Base-by-base conservation (phyloP, 441 rosid species). In the Pelargonium myrrhifolium region DNA sequence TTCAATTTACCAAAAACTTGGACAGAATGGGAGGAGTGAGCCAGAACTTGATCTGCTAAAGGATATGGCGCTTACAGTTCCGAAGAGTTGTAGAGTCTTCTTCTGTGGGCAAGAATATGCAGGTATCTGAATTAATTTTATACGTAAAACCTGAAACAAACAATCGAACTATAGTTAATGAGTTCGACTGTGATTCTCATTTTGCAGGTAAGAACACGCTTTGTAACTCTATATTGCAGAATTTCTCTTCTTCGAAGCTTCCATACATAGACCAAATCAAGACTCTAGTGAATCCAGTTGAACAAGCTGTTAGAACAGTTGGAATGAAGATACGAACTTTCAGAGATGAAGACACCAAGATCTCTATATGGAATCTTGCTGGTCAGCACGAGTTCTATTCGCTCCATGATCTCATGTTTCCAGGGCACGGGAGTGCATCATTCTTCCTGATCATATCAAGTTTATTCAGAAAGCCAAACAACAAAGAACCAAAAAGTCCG, bases 21-120 rank as follows among this genome's bases (percentile, higher is more conserved):
- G 97, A 66, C 93, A 85, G 74, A 88, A 84, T 64, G 91, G 82
- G 74, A 81, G 64, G 73, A 75, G 74, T 6, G 79, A 75, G 65
- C 80, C 84, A 14, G 92, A 89, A 72, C 69, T 73, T 0, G 92
- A 87, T 75, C 70, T 85, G 83, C 81, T 89, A 67, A 87, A 88
- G 78, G 97, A 94, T 68, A 91, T 89, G 96, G 87, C 93, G 26
- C 86, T 91, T 18, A 83, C 88, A 3, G 91, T 87, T 78, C 96
- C 97, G 9, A 91, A 76, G 79, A 89, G 89, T 74, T 75, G 90
- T 14, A 84, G 96, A 42, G 96, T 86, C 71, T 91, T 94, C 85
- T 82, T 94, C 64, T 94, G 99, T 73, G 99, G 99, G 9, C 96
- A 88, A 86, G 97, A 94, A 75, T 84, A 84, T 75, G 92, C 96